Evolutionary conservation across 73 alveolate species (phyloP), one percentile per base, ranked within the genome.

Genomic region (Paramecium primaurelia): DNA sequence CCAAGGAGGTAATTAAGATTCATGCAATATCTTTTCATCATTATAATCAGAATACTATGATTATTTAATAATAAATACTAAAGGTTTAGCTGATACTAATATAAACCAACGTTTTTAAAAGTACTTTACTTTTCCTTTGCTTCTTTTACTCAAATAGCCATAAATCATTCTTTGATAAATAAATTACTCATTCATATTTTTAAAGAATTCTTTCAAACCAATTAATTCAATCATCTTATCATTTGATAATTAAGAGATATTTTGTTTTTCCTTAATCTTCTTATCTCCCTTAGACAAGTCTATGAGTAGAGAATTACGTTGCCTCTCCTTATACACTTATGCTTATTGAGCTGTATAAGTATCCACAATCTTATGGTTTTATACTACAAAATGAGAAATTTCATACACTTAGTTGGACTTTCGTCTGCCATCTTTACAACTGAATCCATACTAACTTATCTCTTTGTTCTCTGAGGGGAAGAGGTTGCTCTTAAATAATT

Each of bases 131-230:
- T 86, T 88, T n/a, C 97, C 96, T 92, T 93, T 94, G 96, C 97
- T 93, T 60, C 98, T 71, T 77, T 96, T 96, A 26, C 93, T 92
- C 85, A 96, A 71, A 87, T 95, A 96, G 12, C 99, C 99, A 58
- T 95, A 96, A 69, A 92, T 87, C 26, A 95, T 64, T 59, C 97
- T 68, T 25, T 92, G 25, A 58, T 95, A 93, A 25, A 95, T 18
- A 16, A 86, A 47, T 47, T 93, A 77, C 45, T 88, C 96, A 45
- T 92, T 92, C 30, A 94, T 73, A 28, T 42, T 47, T 30, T 77
- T 45, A 0, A 96, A 34, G 71, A 93, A 96, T 90, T 85, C 89
- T 95, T 96, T 89, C 3, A 96, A 86, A 2, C 98, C 98, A 20
- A 94, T 90, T 10, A 77, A 45, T 6, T 58, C 86, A 60, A 96